Conservation (phyloP, 2,329 filamentous ascomycete species). For the Xylariaceae sp. region DNA sequence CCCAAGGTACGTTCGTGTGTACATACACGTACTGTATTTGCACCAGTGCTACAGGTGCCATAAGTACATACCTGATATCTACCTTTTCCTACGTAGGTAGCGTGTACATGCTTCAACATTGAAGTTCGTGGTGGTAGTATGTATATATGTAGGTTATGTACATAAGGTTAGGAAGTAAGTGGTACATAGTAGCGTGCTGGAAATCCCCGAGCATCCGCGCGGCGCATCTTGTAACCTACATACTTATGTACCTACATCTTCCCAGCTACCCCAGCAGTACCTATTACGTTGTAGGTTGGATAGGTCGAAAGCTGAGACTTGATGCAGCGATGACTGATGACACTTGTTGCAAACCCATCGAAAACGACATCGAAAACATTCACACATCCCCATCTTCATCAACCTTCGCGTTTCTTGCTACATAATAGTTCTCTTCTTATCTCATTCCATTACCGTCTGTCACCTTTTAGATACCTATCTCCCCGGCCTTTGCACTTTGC, state of each 20-base stretch:
- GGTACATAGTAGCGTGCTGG: background rate
- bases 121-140: background rate
- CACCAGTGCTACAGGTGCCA: too few relatives aligned
- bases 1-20: conserved; percentile 1
- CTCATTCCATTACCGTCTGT: background rate
- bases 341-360: conserved; percentile 14
- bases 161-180: too few relatives aligned
- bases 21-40: conserved; percentile 2
- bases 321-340: conserved; percentile 13
- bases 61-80: too few relatives aligned
- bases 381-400: background rate
- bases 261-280: too few relatives aligned
- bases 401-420: background rate
- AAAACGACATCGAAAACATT: conserved; percentile 2
- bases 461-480: background rate
- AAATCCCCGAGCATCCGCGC: conserved; percentile 19
- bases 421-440: too few relatives aligned
- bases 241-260: too few relatives aligned
- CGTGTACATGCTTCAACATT: too few relatives aligned
- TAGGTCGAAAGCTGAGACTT: conserved; percentile 22
- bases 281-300: background rate
- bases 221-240: conserved; percentile 15
- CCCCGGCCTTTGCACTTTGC: too few relatives aligned
- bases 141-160: background rate
- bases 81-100: too few relatives aligned